phyloP scores from a whole-genome alignment of 2,329 filamentous ascomycete species.

The Xylaria sp. region DNA sequence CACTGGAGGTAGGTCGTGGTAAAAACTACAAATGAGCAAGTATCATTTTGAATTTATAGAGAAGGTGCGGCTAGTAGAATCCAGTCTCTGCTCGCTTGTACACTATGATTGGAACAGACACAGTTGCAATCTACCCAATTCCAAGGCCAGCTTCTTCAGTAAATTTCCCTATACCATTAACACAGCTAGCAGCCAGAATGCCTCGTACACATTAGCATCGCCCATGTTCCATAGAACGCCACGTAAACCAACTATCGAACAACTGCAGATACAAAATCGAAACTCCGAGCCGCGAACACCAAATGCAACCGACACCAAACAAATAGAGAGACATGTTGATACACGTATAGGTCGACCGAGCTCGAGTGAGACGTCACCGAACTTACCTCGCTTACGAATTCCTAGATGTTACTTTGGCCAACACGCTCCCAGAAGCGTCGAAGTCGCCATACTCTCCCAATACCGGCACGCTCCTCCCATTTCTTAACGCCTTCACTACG shows the following conservation, averaged over 20 bases:
- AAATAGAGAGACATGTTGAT: constrained; percentile 8
- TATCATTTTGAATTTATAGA: background rate
- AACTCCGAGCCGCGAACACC: background rate
- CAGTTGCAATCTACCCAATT: constrained; percentile 8
- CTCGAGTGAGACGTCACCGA: background rate
- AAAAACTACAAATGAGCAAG: background rate
- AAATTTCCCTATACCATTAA: background rate
- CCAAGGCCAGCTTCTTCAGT: background rate
- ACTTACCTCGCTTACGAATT: constrained; percentile 2
- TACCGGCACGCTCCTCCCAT: constrained; percentile 63
- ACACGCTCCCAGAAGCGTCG: constrained; percentile 75
- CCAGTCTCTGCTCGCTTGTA: background rate
- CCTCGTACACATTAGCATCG: constrained; percentile 12
- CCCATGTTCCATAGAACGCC: constrained; percentile 13
- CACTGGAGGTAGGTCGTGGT: background rate
- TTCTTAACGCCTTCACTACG: constrained; percentile 59
- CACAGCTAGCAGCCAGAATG: background rate
- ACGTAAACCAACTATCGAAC: constrained; percentile 12
- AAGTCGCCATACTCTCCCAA: constrained; percentile 70
- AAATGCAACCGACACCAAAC: background rate
- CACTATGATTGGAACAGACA: background rate
- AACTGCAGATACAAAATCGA: constrained; percentile 16
- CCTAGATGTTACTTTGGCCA: constrained; percentile 51
- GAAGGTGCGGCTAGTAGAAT: background rate
- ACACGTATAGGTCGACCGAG: background rate